Evolutionary conservation across 768 basidiomycete genomes (phyloP).

Genomic region (Mycena leptocephala): DNA sequence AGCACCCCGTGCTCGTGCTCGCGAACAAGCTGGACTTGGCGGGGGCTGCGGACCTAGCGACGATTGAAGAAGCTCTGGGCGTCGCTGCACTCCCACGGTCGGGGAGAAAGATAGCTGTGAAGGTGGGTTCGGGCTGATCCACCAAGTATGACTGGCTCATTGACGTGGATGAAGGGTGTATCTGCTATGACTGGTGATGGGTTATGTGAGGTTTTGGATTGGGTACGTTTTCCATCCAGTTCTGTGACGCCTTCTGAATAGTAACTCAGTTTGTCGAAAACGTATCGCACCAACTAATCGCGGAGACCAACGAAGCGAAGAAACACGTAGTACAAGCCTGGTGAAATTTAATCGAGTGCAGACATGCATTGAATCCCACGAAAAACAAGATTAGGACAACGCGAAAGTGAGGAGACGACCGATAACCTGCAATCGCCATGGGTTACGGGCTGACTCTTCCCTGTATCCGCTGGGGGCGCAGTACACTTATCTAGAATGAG

Average conservation of each 20-base stretch:
- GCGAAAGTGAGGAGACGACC: too few relatives aligned
- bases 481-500: too few relatives aligned
- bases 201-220: not conserved
- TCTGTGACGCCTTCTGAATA: not conserved
- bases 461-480: too few relatives aligned
- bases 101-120: not conserved
- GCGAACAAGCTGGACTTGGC: constrained; percentile 24
- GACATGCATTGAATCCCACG: too few relatives aligned
- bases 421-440: too few relatives aligned
- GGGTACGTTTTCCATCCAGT: not conserved
- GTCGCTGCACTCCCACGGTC: not conserved
- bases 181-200: not conserved
- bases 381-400: too few relatives aligned
- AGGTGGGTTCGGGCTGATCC: not conserved
- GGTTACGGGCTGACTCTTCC: too few relatives aligned
- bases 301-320: not conserved
- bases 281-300: constrained; percentile 4
- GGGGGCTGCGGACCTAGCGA: not conserved
- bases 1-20: constrained; percentile 2
- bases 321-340: not conserved
- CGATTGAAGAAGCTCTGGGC: not conserved
- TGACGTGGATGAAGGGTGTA: not conserved
- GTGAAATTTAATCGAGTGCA: not conserved
- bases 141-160: not conserved
- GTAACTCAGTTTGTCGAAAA: not conserved